phyloP scores from a whole-genome alignment of 2,329 filamentous ascomycete genomes.

The Whalleya microplaca region DNA sequence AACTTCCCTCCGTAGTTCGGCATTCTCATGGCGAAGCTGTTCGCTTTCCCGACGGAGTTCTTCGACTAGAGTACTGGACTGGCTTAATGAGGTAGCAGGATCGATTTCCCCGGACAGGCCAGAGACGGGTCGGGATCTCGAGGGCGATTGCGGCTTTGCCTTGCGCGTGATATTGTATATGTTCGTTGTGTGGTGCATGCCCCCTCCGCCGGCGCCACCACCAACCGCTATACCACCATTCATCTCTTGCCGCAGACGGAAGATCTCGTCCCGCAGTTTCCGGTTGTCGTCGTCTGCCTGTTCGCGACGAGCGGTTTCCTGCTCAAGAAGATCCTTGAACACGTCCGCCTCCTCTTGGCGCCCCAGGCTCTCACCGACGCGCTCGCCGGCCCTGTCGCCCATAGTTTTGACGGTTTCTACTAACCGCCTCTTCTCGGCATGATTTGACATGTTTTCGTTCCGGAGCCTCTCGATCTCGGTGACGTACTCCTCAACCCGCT shows the following conservation, averaged over 20 bases:
- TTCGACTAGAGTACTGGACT: conserved; percentile 72
- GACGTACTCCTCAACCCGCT: conserved; percentile 83
- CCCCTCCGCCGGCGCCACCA: conserved; percentile 19
- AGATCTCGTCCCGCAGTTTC: conserved; percentile 80
- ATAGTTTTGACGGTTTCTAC: conserved; percentile 73
- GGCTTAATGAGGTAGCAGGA: conserved; percentile 56
- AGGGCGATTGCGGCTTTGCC: conserved; percentile 46
- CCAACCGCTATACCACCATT: conserved; percentile 31
- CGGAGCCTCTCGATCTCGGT: conserved; percentile 81
- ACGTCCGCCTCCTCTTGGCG: conserved; percentile 74
- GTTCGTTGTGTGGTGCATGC: conserved; percentile 63
- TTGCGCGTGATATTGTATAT: conserved; percentile 68
- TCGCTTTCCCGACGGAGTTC: conserved; percentile 72
- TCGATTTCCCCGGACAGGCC: conserved; percentile 55
- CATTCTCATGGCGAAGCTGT: conserved; percentile 87
- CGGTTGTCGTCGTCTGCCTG: conserved; percentile 89
- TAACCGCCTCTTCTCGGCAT: conserved; percentile 84
- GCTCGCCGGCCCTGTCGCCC: conserved; percentile 49
- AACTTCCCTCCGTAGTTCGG: conserved; percentile 87
- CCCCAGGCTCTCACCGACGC: conserved; percentile 50
- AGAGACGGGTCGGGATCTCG: conserved; percentile 55
- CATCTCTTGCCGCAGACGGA: conserved; percentile 68
- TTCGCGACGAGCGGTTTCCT: conserved; percentile 86
- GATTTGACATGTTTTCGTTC: conserved; percentile 75
- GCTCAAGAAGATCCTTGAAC: conserved; percentile 92